Percentiles rank a stretch among this genome's conserved stretches.
These are phyloP conservation scores for Nicotiana benthamiana DNA, from an alignment of 257 asterid species.

Conservation along the genomic window DNA sequence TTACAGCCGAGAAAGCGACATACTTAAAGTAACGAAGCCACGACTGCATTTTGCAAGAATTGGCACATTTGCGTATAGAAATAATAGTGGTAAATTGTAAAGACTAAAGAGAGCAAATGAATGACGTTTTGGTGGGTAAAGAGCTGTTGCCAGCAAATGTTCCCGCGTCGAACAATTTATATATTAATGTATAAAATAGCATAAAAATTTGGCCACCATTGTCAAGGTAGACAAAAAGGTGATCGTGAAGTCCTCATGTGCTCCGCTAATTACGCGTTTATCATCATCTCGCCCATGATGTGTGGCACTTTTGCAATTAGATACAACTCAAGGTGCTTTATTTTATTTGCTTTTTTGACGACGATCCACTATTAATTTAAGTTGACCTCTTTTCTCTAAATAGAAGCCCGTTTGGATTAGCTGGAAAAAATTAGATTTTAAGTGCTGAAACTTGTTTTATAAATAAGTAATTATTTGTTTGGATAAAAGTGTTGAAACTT, in stretches of 20 bases:
- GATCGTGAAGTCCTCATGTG: conserved; percentile 5
- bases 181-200: too few species aligned
- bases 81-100: background rate
- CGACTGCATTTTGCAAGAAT: background rate
- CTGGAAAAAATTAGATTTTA: too few species aligned
- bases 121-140: background rate
- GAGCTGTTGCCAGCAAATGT: conserved; percentile 4
- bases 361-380: background rate
- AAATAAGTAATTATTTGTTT: too few species aligned
- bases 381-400: background rate
- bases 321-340: background rate
- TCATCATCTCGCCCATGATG: background rate
- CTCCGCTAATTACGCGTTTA: conserved; percentile 12
- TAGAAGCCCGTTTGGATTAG: too few species aligned
- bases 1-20: background rate
- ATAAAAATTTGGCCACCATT: background rate
- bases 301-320: conserved; percentile 3
- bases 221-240: background rate
- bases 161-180: background rate
- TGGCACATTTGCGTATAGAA: background rate
- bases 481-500: too few species aligned
- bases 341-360: background rate
- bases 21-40: background rate
- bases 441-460: too few species aligned
- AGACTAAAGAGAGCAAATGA: too few species aligned